These are phyloP conservation scores for Nakazawaea wyomingensis DNA, from an alignment of 805 yeast species.

Conservation along the genomic window DNA sequence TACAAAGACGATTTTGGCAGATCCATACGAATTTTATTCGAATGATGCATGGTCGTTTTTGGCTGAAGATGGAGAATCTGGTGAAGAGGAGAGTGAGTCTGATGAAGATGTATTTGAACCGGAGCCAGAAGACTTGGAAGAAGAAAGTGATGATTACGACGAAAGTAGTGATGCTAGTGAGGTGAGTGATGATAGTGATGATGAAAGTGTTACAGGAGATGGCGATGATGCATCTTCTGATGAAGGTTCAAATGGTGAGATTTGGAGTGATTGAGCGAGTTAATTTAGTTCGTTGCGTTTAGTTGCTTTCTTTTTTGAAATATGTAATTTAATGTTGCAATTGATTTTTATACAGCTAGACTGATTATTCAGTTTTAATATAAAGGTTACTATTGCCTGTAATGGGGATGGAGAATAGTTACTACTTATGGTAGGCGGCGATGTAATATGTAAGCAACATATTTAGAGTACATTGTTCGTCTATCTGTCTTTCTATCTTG, in stretches of 20 bases:
- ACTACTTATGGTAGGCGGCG: too few relatives aligned
- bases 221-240: conserved; percentile 19
- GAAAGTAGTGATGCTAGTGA: conserved; percentile 27
- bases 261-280: conserved; percentile 25
- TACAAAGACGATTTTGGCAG: conserved; percentile 88
- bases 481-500: too few relatives aligned
- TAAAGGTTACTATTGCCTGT: too few relatives aligned
- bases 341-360: too few relatives aligned
- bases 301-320: too few relatives aligned
- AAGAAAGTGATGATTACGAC: conserved; percentile 33
- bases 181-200: conserved; percentile 26
- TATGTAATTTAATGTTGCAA: too few relatives aligned
- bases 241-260: conserved; percentile 21
- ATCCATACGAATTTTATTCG: conserved; percentile 88
- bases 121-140: conserved; percentile 52
- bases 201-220: conserved; percentile 20
- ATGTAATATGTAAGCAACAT: too few relatives aligned
- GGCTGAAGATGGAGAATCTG: conserved; percentile 82
- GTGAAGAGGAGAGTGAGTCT: conserved; percentile 59
- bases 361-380: too few relatives aligned
- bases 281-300: too few relatives aligned
- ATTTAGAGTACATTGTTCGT: too few relatives aligned
- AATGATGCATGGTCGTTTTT: conserved; percentile 97
- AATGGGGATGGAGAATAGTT: too few relatives aligned
- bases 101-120: conserved; percentile 71